Evolutionary conservation across 805 yeast genomes (phyloP), one percentile per base, ranked within the genome.

Genomic region (Danielia oregonensis): DNA sequence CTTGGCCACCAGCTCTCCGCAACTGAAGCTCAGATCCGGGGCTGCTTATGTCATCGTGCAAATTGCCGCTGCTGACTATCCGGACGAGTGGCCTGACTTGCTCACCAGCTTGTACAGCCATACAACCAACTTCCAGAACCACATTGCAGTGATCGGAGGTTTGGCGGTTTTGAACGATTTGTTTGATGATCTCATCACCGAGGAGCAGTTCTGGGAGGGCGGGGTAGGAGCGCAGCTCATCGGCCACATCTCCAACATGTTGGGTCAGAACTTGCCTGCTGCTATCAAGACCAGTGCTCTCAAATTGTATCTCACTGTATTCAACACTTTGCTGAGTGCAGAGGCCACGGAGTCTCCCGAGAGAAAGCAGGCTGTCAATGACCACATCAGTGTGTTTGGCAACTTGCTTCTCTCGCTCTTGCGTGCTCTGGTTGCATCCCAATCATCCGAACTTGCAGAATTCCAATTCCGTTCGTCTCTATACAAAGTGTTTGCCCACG

Each of bases 71-170:
- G 84, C 80, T 1, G 98, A 91, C 52, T 91, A 76, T 51, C 98
- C 98, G 0, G 97, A 93, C 52, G 95, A 87, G 54, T 91, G 97
- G 97, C 95, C 97, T 0, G 72, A 68, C 15, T 63, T 89, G 30
- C 53, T 85, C 36, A 51, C 59, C 22, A 56, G 56, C 5, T 50
- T 86, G 14, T 79, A 78, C 48, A 51, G 51, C 2, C 55, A 57
- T 17, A 65, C 74, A 23, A 48, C 56, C 7, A 51, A 63, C 7
- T 51, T 54, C 22, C 37, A 40, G 4, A 49, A 64, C 33, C 43
- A 49, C n/a, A 48, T 37, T 26, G 57, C 62, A 16, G 51, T 75
- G 21, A 47, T 76, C 19, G 85, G 85, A 12, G 77, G 82, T 0
- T 52, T 83, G 39, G 53, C 73, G 4, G 77, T 83, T 3, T 61